phyloP scores from a whole-genome alignment of 306 rosid genomes.

The Corylus americana region DNA sequence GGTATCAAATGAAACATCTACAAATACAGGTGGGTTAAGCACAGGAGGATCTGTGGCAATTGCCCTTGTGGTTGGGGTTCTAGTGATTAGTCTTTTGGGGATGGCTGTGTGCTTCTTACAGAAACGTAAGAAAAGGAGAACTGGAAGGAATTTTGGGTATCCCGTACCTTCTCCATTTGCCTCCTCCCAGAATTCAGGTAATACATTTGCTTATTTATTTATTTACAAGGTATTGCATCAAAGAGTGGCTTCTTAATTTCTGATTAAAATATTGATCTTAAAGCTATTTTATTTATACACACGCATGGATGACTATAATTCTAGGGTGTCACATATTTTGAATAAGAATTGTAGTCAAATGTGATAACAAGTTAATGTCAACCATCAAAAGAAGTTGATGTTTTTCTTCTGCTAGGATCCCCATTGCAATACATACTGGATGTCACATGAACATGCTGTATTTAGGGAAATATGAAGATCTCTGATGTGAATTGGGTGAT shows the following conservation, averaged over 20 bases:
- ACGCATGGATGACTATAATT: too few species aligned
- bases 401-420: too few species aligned
- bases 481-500: too few species aligned
- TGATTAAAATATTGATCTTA: neutral
- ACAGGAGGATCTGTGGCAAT: constrained; percentile 57
- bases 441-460: too few species aligned
- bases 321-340: too few species aligned
- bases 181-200: constrained; percentile 98
- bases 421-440: too few species aligned
- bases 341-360: neutral
- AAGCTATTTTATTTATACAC: neutral
- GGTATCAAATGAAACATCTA: constrained; percentile 26
- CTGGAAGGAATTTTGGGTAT: constrained; percentile 42
- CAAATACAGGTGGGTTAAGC: constrained; percentile 44
- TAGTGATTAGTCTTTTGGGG: constrained; percentile 64
- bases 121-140: constrained; percentile 60
- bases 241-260: neutral
- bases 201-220: constrained; percentile 7
- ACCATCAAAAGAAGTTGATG: too few species aligned
- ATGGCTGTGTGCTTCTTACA: constrained; percentile 62
- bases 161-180: constrained; percentile 67
- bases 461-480: too few species aligned
- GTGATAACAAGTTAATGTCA: neutral
- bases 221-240: neutral
- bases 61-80: constrained; percentile 63